Percentiles rank a stretch among this genome's conserved stretches.
phyloP scores from a whole-genome alignment of 305 asterid genomes.

The Plantago rigida region DNA sequence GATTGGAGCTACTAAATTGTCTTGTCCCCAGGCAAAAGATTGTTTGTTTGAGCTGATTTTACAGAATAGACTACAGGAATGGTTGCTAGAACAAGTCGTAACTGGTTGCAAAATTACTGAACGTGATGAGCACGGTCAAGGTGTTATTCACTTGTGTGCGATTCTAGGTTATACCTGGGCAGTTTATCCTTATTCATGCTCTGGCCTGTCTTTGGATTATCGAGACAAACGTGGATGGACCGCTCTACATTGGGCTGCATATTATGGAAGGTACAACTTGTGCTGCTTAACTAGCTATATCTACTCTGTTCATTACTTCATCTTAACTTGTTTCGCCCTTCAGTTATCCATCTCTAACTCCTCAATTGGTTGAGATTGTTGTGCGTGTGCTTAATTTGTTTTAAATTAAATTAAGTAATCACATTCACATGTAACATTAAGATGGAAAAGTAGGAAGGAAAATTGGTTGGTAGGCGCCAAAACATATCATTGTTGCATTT shows the following conservation, averaged over 20 bases:
- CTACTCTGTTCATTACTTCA: neutral
- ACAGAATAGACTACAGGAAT: slow-evolving; percentile 62
- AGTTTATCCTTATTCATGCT: slow-evolving; percentile 58
- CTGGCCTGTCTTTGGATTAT: slow-evolving; percentile 80
- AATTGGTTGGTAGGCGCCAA: neutral
- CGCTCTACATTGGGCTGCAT: slow-evolving; percentile 96
- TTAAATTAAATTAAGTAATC: too few species aligned
- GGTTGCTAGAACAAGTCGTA: slow-evolving; percentile 73
- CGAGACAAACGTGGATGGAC: slow-evolving; percentile 97
- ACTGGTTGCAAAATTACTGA: slow-evolving; percentile 55
- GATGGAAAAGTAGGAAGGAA: neutral
- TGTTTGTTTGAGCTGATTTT: slow-evolving; percentile 63
- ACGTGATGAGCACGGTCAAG: slow-evolving; percentile 84
- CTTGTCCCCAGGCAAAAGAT: slow-evolving; percentile 66
- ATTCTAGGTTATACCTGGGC: slow-evolving; percentile 88
- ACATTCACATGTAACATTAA: neutral
- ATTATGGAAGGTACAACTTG: slow-evolving; percentile 60
- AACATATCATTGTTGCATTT: neutral
- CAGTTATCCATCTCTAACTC: neutral
- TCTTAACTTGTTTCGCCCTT: neutral
- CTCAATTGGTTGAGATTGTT: neutral
- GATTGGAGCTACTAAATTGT: slow-evolving; percentile 41
- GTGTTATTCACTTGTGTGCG: slow-evolving; percentile 91
- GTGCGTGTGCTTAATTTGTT: too few species aligned
- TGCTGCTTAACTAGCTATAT: slow-evolving; percentile 6